Conservation (phyloP, 2,329 filamentous ascomycete genomes). For the Aspergillus aculeatus region DNA sequence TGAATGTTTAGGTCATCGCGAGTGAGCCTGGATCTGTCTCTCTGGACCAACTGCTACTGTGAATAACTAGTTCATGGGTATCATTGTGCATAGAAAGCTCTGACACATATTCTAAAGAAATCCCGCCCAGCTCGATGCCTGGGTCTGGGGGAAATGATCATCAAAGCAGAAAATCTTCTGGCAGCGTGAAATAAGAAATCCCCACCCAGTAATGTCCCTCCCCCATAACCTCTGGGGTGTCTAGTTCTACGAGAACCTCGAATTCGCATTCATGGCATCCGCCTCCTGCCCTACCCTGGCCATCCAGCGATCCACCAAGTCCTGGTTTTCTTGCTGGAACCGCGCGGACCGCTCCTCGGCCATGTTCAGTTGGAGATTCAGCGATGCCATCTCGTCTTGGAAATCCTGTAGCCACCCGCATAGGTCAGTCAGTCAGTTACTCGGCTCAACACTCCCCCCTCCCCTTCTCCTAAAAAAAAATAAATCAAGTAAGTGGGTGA, state of each 20-base stretch:
- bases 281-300: constrained; percentile 80
- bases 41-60: not conserved
- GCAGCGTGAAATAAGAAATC: no score
- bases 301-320: constrained; percentile 91
- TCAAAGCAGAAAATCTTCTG: no score
- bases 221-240: no score
- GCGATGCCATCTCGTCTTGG: constrained; percentile 86
- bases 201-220: no score
- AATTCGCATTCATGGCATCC: constrained; percentile 73
- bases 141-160: no score
- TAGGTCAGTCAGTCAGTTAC: not conserved
- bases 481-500: no score
- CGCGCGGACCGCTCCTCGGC: constrained; percentile 72
- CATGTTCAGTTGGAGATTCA: constrained; percentile 85
- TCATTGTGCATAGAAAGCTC: constrained; percentile 8
- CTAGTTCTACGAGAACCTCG: constrained; percentile 43
- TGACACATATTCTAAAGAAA: not conserved
- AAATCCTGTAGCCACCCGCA: constrained; percentile 57
- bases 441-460: no score
- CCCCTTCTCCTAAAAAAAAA: no score
- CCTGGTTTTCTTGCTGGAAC: constrained; percentile 78
- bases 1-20: not conserved
- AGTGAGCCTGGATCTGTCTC: not conserved
- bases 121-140: not conserved
- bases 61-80: constrained; percentile 9